Evolutionary conservation across 2,329 filamentous ascomycete genomes (phyloP), one percentile per base, ranked within the genome.

Genomic region (Fusarium hainanense): DNA sequence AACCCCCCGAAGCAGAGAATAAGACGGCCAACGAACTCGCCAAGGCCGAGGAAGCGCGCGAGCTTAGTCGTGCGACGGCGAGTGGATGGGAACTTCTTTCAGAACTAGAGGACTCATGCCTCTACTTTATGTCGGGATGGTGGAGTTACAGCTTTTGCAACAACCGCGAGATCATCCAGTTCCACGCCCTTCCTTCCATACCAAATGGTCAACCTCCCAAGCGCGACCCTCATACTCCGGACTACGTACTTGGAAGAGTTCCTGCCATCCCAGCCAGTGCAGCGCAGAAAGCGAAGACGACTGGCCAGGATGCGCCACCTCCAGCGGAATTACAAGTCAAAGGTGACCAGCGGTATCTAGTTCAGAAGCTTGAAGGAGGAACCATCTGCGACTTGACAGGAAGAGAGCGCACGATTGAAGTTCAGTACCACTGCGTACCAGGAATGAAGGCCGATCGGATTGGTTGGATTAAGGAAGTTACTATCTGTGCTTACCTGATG

Each of bases 141-240:
- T 98, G 94, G 94, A 96, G 92, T 76, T 98, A 98, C 81, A 92
- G 91, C 73, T 97, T 97, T 79, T 98, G 94, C 84, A 96, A 97
- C 81, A 93, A 93, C 77, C 87, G 90, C 66, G 89, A 95, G 68
- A 90, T 98, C 66, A 92, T 93, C 75, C 94, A 98, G 80, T 98
- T 97, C 80, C 94, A 98, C 78, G 93, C 93, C 46, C 82, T 95
- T 63, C 88, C 93, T 1, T 89, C 89, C 4, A 81, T 81, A 20
- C 86, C 88, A 46, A 89, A 90, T 63, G 90, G 90, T 5, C 88
- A 92, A 13, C 91, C 93, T 25, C 94, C 94, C 0, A 85, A 90
- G 47, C 90, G 93, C 74, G 94, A 98, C 74, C 90, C 90, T 0
- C 86, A 86, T 12, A 92, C 92, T 6, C 88, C 90, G 51, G 92